These are phyloP conservation scores for Medicago lupulina DNA, from an alignment of 306 rosid genomes.

Conservation along the genomic window DNA sequence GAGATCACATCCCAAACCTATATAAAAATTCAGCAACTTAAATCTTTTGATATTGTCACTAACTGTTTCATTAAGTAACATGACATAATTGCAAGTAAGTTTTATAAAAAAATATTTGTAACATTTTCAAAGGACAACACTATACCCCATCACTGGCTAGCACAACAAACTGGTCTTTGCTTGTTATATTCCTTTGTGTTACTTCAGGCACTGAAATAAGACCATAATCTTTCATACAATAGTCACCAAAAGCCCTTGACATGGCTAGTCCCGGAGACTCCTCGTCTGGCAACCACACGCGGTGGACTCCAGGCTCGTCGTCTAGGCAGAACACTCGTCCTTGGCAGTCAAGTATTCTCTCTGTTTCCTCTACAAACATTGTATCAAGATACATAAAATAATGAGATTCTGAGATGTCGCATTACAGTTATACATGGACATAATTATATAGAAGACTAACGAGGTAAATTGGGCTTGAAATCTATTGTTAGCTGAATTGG, in stretches of 20 bases:
- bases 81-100: too few relatives aligned
- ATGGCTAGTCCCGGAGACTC: slow-evolving; percentile 86
- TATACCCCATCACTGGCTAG: slow-evolving; percentile 95
- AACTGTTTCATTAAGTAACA: too few relatives aligned
- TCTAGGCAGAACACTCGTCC: slow-evolving; percentile 80
- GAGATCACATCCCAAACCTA: slow-evolving; percentile 98
- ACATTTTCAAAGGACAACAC: too few relatives aligned
- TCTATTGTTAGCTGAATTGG: slow-evolving; percentile 85
- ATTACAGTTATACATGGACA: too few relatives aligned
- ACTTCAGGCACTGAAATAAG: slow-evolving; percentile 92
- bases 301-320: slow-evolving; percentile 85
- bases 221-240: slow-evolving; percentile 80
- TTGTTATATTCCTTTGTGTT: slow-evolving; percentile 64
- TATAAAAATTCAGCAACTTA: background rate
- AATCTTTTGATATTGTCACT: too few relatives aligned
- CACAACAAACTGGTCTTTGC: slow-evolving; percentile 76
- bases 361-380: slow-evolving; percentile 72
- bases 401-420: too few relatives aligned
- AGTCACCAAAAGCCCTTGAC: slow-evolving; percentile 96
- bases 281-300: slow-evolving; percentile 80
- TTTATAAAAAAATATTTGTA: too few relatives aligned
- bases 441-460: slow-evolving; percentile 50
- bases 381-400: background rate
- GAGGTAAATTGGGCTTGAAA: slow-evolving; percentile 94
- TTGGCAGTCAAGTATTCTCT: slow-evolving; percentile 74